These are phyloP conservation scores for Murraya koenigii DNA, from an alignment of 345 rosid genomes.

Conservation along the genomic window DNA sequence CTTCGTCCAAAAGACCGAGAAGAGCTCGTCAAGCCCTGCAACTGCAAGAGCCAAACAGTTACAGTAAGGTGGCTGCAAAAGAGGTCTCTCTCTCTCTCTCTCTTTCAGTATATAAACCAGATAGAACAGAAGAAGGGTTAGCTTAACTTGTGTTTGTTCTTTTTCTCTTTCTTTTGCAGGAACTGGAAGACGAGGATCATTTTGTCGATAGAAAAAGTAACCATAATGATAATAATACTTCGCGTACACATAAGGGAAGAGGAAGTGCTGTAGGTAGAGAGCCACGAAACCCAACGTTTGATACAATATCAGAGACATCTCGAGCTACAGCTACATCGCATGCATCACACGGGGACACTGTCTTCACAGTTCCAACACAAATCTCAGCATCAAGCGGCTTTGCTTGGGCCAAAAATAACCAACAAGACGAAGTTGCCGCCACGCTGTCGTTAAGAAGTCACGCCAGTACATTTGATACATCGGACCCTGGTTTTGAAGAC, in stretches of 20 bases:
- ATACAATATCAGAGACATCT: conserved; percentile 33
- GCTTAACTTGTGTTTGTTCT: neutral
- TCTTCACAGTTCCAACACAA: conserved; percentile 37
- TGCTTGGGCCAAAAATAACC: conserved; percentile 54
- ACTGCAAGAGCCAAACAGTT: conserved; percentile 32
- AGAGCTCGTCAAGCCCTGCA: conserved; percentile 37
- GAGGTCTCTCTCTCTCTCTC: conserved; percentile 29
- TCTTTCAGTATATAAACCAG: neutral
- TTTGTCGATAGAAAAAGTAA: conserved; percentile 15
- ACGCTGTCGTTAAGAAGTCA: conserved; percentile 51
- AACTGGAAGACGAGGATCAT: conserved; percentile 26
- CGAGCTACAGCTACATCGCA: conserved; percentile 25
- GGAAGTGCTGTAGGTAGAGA: conserved; percentile 8
- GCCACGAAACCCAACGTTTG: conserved; percentile 20
- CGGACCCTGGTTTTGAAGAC: conserved; percentile 44
- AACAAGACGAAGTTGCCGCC: conserved; percentile 42
- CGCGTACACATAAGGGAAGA: conserved; percentile 16
- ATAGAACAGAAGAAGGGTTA: neutral
- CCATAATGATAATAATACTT: neutral
- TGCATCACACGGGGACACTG: conserved; percentile 35
- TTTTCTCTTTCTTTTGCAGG: conserved; percentile 27
- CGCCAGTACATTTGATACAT: conserved; percentile 34
- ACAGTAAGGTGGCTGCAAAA: conserved; percentile 27
- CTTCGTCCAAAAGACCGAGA: conserved; percentile 42
- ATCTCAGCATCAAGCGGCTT: conserved; percentile 48